Base-by-base conservation (phyloP, 768 basidiomycete species). In the Gelatoporia subvermispora region DNA sequence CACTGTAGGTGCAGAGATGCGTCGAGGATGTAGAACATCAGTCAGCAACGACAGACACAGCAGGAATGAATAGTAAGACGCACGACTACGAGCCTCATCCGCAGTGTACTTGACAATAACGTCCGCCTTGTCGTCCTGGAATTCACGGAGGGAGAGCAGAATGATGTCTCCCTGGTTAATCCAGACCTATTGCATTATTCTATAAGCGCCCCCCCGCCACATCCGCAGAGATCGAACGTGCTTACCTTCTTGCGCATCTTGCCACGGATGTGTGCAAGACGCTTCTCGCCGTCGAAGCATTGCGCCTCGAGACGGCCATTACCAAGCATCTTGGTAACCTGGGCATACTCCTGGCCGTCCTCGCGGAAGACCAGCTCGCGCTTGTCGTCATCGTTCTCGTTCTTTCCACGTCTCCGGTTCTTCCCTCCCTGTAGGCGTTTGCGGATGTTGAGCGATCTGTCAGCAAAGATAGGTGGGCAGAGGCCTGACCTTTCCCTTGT, bases 371-470 rank as follows among this genome's bases (percentile, higher is more conserved):
- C 93, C 48, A 98, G 81, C 68, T 99, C 96, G 60, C 96, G 88
- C 78, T 97, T 98, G 74, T 96, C 91, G 60, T 91, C 89, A 48
- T 98, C 96, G 72, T 95, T 96, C 75, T 99, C 95, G 72, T 97
- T 98, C 82, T 99, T 99, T 78, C 96, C 96, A 73, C 96, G 81
- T 81, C 96, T 81, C 72, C 95, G 82, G 75, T 98, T 99, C 79
- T 99, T 98, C 54, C 95, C 96, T 67, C 95, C 95, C 94, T 99
- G 60, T 55, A 50, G 10, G 47, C 53, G 42, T 31, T 25, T 20
- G 31, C 20, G 13, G 23, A 22, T 38, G 41, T 35, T 35, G 25
- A 35, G 39, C 10, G 43, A 43, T 22, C 16, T 45, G 48, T 44
- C 17, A 9, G 41, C 2, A 15, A 35, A 8, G 15, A 8, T 4